Conservation (phyloP, 2,329 filamentous ascomycete genomes). For the Pyrenophora graminea region DNA sequence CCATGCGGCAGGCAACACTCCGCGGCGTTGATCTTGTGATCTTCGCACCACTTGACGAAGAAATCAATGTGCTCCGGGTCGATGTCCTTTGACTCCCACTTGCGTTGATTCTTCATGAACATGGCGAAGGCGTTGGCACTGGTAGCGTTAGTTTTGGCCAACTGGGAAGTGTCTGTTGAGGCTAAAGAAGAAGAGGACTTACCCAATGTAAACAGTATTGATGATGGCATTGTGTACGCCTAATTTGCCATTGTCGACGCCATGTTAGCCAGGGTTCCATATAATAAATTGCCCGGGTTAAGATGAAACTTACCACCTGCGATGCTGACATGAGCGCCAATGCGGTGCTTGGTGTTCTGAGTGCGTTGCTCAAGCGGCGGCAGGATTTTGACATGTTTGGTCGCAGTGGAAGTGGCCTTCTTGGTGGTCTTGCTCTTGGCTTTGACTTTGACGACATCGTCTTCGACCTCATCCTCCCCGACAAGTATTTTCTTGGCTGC, state of each 20-base stretch:
- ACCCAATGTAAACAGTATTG: constrained; percentile 77
- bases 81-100: constrained; percentile 85
- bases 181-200: constrained; percentile 15
- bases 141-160: constrained; percentile 30
- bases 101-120: constrained; percentile 94
- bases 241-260: constrained; percentile 43
- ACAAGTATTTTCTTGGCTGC: background rate
- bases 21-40: constrained; percentile 71
- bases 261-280: constrained; percentile 22
- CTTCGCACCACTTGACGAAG: constrained; percentile 70
- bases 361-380: constrained; percentile 74
- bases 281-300: background rate
- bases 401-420: constrained; percentile 51
- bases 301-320: constrained; percentile 71
- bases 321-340: constrained; percentile 89
- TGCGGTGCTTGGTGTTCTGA: constrained; percentile 73
- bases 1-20: constrained; percentile 88
- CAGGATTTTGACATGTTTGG: constrained; percentile 47
- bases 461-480: background rate
- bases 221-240: constrained; percentile 86
- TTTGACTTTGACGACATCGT: background rate
- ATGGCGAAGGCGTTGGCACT: constrained; percentile 90
- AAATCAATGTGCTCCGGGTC: constrained; percentile 67
- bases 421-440: constrained; percentile 11
- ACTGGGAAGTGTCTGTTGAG: background rate